Evolutionary conservation across 1,139 yeast species (phyloP).

Genomic region (Scheffersomyces cryptocercus): DNA sequence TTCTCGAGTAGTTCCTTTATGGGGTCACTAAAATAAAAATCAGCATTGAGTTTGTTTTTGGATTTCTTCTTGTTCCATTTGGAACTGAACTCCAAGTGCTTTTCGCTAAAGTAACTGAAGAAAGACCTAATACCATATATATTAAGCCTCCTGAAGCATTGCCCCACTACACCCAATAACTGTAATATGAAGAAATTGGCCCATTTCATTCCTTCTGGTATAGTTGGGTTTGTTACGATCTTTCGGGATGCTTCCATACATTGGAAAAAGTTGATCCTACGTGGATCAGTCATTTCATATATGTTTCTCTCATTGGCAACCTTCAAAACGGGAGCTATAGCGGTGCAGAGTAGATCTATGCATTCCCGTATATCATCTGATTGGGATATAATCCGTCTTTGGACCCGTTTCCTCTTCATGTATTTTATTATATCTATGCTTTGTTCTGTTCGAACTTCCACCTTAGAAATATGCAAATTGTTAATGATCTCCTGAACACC

Average conservation of each 20-base stretch:
- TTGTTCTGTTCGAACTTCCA: constrained; percentile 85
- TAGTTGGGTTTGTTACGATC: constrained; percentile 48
- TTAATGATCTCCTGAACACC: constrained; percentile 84
- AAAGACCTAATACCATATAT: constrained; percentile 85
- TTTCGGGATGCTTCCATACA: constrained; percentile 71
- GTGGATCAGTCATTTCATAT: constrained; percentile 64
- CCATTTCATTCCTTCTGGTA: constrained; percentile 74
- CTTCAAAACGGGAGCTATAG: constrained; percentile 63
- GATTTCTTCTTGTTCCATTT: constrained; percentile 53
- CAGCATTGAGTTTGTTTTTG: constrained; percentile 59
- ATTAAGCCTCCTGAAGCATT: constrained; percentile 63
- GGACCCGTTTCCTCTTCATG: constrained; percentile 69
- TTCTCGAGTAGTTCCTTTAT: constrained; percentile 44
- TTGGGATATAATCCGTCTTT: constrained; percentile 55
- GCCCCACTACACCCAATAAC: constrained; percentile 73
- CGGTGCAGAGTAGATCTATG: constrained; percentile 46
- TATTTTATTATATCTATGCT: constrained; percentile 79
- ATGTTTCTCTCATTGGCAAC: constrained; percentile 66
- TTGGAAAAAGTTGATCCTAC: constrained; percentile 66
- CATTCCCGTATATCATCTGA: constrained; percentile 55
- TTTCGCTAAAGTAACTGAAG: constrained; percentile 61
- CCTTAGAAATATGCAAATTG: constrained; percentile 69
- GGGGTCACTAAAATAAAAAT: constrained; percentile 54
- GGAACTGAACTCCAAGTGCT: constrained; percentile 57
- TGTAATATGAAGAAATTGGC: constrained; percentile 61